Conservation (phyloP, 768 basidiomycete genomes). For the Coprinellus micaceus region DNA sequence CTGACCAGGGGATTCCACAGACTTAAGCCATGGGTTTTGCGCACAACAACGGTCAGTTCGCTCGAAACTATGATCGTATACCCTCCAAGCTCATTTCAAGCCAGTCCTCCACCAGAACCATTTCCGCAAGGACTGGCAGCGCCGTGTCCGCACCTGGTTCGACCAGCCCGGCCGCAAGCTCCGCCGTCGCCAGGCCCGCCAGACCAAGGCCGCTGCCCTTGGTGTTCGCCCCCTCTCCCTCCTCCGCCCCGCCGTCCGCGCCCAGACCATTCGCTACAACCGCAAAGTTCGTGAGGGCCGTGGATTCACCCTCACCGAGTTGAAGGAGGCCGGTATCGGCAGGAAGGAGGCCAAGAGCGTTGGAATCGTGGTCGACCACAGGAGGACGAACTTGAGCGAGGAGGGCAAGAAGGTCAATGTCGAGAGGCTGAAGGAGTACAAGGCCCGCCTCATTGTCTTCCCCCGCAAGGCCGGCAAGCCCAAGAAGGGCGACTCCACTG, state of each 20-base stretch:
- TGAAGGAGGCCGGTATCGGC: conserved; percentile 94
- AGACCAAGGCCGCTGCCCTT: conserved; percentile 83
- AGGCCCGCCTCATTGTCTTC: conserved; percentile 90
- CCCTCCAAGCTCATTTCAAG: conserved; percentile 7
- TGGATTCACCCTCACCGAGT: conserved; percentile 90
- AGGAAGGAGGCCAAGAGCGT: conserved; percentile 90
- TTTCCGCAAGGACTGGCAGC: conserved; percentile 99
- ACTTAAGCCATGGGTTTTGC: conserved; percentile 71
- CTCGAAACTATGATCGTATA: not conserved
- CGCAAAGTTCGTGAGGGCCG: conserved; percentile 94
- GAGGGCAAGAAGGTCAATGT: conserved; percentile 96
- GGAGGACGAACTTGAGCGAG: conserved; percentile 93
- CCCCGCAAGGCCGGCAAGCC: conserved; percentile 93
- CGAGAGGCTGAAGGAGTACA: conserved; percentile 91
- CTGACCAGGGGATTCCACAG: conserved; percentile 26
- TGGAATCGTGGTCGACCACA: conserved; percentile 95
- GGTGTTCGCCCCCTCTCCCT: conserved; percentile 89
- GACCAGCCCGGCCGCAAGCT: conserved; percentile 98
- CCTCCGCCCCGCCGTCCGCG: conserved; percentile 96
- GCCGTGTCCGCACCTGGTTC: conserved; percentile 95
- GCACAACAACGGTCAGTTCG: conserved; percentile 72
- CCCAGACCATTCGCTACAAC: conserved; percentile 96
- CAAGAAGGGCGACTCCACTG: conserved; percentile 92
- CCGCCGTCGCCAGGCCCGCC: conserved; percentile 88
- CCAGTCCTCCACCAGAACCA: conserved; percentile 89